Conservation (phyloP, 2,329 filamentous ascomycete genomes). For the Scopulariopsis brevicaulis region DNA sequence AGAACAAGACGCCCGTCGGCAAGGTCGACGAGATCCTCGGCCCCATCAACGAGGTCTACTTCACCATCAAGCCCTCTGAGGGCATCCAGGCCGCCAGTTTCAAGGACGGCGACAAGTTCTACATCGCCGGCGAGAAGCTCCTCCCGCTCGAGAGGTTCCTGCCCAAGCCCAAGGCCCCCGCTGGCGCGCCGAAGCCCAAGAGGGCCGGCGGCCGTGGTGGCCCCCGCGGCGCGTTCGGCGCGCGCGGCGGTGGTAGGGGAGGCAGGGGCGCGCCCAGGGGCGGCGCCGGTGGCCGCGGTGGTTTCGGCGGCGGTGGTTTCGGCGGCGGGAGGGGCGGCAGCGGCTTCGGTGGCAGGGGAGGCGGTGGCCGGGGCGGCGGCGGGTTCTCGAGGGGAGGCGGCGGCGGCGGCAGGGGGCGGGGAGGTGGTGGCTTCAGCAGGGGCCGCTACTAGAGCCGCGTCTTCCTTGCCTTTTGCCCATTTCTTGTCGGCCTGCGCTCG, state of each 20-base stretch:
- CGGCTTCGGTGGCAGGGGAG: slow-evolving; percentile 19
- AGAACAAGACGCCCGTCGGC: slow-evolving; percentile 94
- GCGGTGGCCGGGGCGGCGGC: slow-evolving; percentile 20
- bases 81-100: slow-evolving; percentile 92
- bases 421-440: slow-evolving; percentile 20
- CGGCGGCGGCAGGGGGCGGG: slow-evolving; percentile 7
- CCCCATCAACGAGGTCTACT: slow-evolving; percentile 95
- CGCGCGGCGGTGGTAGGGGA: slow-evolving; percentile 19
- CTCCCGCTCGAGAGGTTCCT: slow-evolving; percentile 93
- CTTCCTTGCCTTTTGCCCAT: background rate
- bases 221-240: slow-evolving; percentile 27
- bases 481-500: background rate
- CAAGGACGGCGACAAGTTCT: slow-evolving; percentile 96
- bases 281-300: slow-evolving; percentile 17
- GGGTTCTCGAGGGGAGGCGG: slow-evolving; percentile 16
- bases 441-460: slow-evolving; percentile 4
- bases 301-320: slow-evolving; percentile 26
- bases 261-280: slow-evolving; percentile 24
- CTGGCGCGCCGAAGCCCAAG: slow-evolving; percentile 50
- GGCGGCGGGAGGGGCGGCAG: slow-evolving; percentile 14
- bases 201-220: slow-evolving; percentile 42
- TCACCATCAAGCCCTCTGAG: slow-evolving; percentile 95
- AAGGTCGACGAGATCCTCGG: slow-evolving; percentile 98
- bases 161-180: slow-evolving; percentile 73
- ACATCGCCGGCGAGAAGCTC: slow-evolving; percentile 87